A percentile compares a stretch with the other conserved stretches of the same genome.
Conservation (phyloP, 306 rosid genomes). For the Glycyrrhiza uralensis region DNA sequence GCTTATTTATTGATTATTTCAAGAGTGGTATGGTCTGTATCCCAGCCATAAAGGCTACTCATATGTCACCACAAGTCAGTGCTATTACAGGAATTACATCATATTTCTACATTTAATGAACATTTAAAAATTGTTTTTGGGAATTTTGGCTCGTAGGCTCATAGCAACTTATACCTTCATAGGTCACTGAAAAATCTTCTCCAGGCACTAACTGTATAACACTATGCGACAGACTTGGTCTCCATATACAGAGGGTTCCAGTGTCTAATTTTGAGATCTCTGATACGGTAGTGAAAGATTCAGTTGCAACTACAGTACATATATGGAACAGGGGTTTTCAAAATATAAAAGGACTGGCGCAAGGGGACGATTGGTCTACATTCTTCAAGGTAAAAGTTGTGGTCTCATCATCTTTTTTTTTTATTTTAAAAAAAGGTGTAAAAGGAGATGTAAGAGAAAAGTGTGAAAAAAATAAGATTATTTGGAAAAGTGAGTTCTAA, state of each 20-base stretch:
- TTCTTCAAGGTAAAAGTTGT: slow-evolving; percentile 66
- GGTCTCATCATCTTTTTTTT: not conserved
- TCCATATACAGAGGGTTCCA: slow-evolving; percentile 39
- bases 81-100: not conserved
- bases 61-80: slow-evolving; percentile 9
- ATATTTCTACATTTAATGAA: not conserved
- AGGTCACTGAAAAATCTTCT: not conserved
- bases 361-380: slow-evolving; percentile 62
- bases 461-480: not conserved
- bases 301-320: slow-evolving; percentile 40
- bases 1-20: slow-evolving; percentile 10
- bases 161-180: slow-evolving; percentile 13
- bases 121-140: slow-evolving; percentile 2
- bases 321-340: slow-evolving; percentile 62
- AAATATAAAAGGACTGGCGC: slow-evolving; percentile 46
- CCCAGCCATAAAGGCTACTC: slow-evolving; percentile 16
- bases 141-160: slow-evolving; percentile 1
- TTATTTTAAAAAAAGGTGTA: not conserved
- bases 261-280: slow-evolving; percentile 52
- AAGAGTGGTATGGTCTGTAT: slow-evolving; percentile 13
- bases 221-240: slow-evolving; percentile 51
- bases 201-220: slow-evolving; percentile 24
- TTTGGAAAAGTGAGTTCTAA: not conserved
- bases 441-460: not conserved
- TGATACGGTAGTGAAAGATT: slow-evolving; percentile 38